A percentile compares a stretch with the other conserved stretches of the same genome.
phyloP scores from a whole-genome alignment of 768 basidiomycete genomes.

The Amanita fuliginea region DNA sequence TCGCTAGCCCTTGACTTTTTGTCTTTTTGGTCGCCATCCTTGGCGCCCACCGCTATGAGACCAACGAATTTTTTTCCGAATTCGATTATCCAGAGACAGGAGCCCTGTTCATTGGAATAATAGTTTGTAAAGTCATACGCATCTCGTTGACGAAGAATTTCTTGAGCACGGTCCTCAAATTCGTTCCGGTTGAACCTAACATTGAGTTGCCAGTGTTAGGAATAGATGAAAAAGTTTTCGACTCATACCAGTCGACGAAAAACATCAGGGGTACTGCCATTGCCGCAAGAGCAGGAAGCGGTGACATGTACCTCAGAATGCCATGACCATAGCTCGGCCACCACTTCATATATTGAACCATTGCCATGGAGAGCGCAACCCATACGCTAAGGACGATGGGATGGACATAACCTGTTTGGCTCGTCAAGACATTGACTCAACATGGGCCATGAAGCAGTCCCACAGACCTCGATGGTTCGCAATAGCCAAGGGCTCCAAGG shows the following conservation, averaged over 20 bases:
- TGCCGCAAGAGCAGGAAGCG: slow-evolving; percentile 58
- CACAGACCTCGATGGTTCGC: slow-evolving; percentile 51
- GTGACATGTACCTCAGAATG: slow-evolving; percentile 38
- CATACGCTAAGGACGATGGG: slow-evolving; percentile 52
- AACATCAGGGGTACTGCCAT: slow-evolving; percentile 55
- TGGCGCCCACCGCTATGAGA: slow-evolving; percentile 61
- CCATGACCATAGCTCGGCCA: slow-evolving; percentile 47
- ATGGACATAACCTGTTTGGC: slow-evolving; percentile 36
- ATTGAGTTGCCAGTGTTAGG: not conserved
- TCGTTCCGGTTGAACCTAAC: slow-evolving; percentile 58
- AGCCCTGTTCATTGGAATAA: slow-evolving; percentile 50
- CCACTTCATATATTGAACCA: slow-evolving; percentile 53
- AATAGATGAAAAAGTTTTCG: not conserved
- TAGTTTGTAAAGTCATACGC: slow-evolving; percentile 38
- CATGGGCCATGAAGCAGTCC: not conserved
- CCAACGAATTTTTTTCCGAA: slow-evolving; percentile 49
- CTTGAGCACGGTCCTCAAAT: slow-evolving; percentile 46
- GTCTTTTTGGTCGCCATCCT: slow-evolving; percentile 24
- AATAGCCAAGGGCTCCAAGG: slow-evolving; percentile 54
- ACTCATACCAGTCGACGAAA: slow-evolving; percentile 55
- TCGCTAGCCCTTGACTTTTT: slow-evolving; percentile 18
- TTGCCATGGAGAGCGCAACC: slow-evolving; percentile 44
- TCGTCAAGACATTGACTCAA: slow-evolving; percentile 4
- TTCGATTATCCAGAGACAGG: slow-evolving; percentile 65
- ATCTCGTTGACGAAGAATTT: slow-evolving; percentile 45